Percentiles rank a stretch among this genome's conserved stretches.
phyloP scores from a whole-genome alignment of 2,329 filamentous ascomycete genomes.

The Orbilia quercus region DNA sequence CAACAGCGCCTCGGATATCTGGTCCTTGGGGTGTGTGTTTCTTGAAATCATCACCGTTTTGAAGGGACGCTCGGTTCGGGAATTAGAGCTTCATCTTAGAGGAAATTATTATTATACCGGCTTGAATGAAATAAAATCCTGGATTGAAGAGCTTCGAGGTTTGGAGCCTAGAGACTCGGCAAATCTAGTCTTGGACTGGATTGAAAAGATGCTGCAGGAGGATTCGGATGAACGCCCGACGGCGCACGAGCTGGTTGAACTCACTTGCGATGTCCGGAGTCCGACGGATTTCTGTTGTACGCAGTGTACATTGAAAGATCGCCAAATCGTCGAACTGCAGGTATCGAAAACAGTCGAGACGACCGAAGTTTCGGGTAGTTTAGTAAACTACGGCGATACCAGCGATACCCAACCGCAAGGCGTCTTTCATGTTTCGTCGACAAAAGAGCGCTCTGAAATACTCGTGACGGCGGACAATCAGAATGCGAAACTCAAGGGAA shows the following conservation, averaged over 20 bases:
- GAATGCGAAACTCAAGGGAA: not conserved
- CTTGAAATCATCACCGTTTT: constrained; percentile 58
- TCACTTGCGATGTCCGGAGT: not conserved
- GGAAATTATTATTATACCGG: constrained; percentile 12
- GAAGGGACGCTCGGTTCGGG: constrained; percentile 24
- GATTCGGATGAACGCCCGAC: constrained; percentile 2
- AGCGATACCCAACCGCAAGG: not conserved
- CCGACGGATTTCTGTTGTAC: constrained; percentile 8
- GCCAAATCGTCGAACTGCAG: not conserved
- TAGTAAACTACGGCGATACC: not conserved
- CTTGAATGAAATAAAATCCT: not conserved
- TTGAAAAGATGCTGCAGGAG: constrained; percentile 17
- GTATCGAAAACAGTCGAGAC: not conserved
- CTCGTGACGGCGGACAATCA: no score
- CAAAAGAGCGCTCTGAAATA: no score
- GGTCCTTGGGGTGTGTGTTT: constrained; percentile 59
- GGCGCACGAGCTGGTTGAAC: constrained; percentile 16
- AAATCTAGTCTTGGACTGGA: constrained; percentile 9
- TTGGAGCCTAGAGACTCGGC: not conserved
- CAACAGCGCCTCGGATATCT: constrained; percentile 55
- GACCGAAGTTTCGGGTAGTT: not conserved
- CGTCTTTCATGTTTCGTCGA: not conserved
- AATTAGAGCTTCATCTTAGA: constrained; percentile 6
- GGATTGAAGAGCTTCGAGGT: constrained; percentile 8
- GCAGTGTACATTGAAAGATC: not conserved